phyloP scores from a whole-genome alignment of 306 rosid genomes.

The Castanospermum australe region DNA sequence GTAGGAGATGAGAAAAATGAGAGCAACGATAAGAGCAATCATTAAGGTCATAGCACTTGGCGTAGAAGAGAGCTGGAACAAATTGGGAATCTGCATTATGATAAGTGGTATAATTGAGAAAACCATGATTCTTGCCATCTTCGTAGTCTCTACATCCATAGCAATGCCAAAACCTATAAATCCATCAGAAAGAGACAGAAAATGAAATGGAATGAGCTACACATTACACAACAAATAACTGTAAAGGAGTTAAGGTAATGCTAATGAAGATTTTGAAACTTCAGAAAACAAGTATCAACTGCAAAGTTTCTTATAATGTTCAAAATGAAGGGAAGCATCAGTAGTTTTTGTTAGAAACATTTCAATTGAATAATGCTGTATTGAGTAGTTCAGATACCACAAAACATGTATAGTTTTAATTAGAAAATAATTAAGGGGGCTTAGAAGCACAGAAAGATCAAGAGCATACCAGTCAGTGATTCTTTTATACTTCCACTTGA shows the following conservation, averaged over 20 bases:
- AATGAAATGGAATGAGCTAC: neutral
- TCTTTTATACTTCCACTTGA: constrained; percentile 21
- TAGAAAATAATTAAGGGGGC: neutral
- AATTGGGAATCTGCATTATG: constrained; percentile 52
- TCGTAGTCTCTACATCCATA: constrained; percentile 52
- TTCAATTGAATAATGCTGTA: neutral
- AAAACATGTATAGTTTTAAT: neutral
- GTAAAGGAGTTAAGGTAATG: neutral
- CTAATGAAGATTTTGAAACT: constrained; percentile 4
- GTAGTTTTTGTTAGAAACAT: neutral
- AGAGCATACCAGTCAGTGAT: constrained; percentile 39
- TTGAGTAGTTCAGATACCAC: neutral
- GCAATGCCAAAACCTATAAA: constrained; percentile 52
- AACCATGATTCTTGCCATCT: constrained; percentile 53
- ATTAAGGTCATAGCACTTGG: constrained; percentile 37
- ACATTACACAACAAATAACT: neutral
- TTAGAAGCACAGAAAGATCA: neutral
- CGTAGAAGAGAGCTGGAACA: constrained; percentile 28
- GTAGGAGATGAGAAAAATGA: constrained; percentile 44
- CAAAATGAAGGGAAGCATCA: neutral
- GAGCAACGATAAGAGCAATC: constrained; percentile 44
- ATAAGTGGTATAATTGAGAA: constrained; percentile 52
- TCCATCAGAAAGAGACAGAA: neutral
- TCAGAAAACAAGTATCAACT: neutral
- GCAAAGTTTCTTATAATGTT: neutral